Base-by-base conservation (phyloP, 441 rosid species). In the Oxalis stricta region DNA sequence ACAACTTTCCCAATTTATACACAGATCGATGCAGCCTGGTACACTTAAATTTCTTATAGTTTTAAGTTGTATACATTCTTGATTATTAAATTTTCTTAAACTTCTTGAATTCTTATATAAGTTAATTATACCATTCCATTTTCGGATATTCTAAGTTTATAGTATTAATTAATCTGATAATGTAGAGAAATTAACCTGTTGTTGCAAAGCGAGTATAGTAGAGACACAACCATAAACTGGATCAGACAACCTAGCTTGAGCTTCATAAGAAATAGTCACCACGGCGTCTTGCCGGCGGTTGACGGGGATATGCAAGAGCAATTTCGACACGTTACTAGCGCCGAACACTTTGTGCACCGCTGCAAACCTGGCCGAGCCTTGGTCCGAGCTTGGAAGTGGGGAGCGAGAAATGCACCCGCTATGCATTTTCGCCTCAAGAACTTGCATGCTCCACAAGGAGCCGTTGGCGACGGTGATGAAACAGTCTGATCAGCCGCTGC, bases 281-380 rank as follows among this genome's bases (percentile, higher is more conserved):
- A 79, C 95, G 0, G 97, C 95, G 5, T 88, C 97, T 8, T 82
- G 91, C 39, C 94, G 61, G 40, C 87, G 73, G 65, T 73, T 72
- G 23, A 73, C 52, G 7, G 97, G 95, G 18, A 88, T 82, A 60
- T 81, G 97, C 29, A 70, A 51, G 63, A 88, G 61, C 17, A 84
- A 69, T 52, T 84, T 88, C 1, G 95, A 88, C 15, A 77, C 97
- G 17, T 88, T 88, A 33, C 93, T 84, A 0, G 97, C 95, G 15
- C 97, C 95, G 22, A 88, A 88, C 4, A 88, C 89, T 64, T 82
- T 84, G 65, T 88, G 97, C 9, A 88, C 95, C 0, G 95, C 97
- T 0, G 94, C 97, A 20, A 88, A 88, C 71, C 80, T 64, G 19
- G 95, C 97, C 0, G 84, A 84, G 0, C 93, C 95, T 45, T 82